phyloP scores from a whole-genome alignment of 306 rosid species.

The Trifolium subterraneum region DNA sequence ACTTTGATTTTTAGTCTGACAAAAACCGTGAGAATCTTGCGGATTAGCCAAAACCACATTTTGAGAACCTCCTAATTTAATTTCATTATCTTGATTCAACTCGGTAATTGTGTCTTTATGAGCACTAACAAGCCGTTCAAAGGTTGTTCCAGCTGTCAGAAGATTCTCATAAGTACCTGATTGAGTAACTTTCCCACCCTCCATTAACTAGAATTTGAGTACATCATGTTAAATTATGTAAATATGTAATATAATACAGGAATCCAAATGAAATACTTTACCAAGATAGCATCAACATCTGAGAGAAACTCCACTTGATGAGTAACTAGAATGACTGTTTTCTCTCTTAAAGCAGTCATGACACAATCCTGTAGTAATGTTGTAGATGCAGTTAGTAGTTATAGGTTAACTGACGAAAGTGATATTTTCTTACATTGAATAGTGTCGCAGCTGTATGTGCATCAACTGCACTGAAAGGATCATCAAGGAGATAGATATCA shows the following conservation, averaged over 20 bases:
- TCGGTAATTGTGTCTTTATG: slow-evolving; percentile 61
- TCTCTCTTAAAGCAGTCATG: slow-evolving; percentile 3
- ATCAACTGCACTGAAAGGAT: slow-evolving; percentile 35
- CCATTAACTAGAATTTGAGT: not conserved
- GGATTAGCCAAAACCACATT: not conserved
- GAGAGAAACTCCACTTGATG: slow-evolving; percentile 3
- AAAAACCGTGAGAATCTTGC: no score
- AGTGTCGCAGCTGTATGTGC: slow-evolving; percentile 76
- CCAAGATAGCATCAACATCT: slow-evolving; percentile 67
- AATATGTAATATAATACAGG: not conserved
- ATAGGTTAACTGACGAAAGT: not conserved
- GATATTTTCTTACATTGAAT: slow-evolving; percentile 54
- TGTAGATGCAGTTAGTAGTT: no score
- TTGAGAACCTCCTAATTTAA: not conserved
- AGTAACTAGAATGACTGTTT: not conserved
- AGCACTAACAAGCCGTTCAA: slow-evolving; percentile 80
- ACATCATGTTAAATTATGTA: not conserved
- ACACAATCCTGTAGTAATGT: slow-evolving; percentile 88
- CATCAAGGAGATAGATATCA: not conserved
- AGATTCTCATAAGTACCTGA: slow-evolving; percentile 4
- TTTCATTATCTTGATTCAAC: slow-evolving; percentile 38
- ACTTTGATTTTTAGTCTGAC: not conserved
- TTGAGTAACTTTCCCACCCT: not conserved
- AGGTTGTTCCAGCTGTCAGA: slow-evolving; percentile 59
- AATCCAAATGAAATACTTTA: slow-evolving; percentile 21